Evolutionary conservation across 805 yeast species (phyloP).

Genomic region (Kluyveromyces dobzhanskii): DNA sequence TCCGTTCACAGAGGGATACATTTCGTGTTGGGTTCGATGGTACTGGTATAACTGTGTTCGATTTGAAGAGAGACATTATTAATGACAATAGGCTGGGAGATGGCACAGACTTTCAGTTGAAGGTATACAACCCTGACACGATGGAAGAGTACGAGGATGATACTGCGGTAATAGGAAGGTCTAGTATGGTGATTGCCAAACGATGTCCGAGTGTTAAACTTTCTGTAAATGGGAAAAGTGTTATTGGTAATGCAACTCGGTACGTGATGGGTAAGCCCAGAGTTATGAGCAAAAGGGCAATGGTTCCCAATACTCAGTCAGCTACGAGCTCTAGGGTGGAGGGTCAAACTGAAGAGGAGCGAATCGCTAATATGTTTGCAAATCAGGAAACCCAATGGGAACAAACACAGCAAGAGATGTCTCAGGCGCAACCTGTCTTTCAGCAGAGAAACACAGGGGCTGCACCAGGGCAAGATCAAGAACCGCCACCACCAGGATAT

Average conservation of each 20-base stretch:
- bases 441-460: constrained; percentile 33
- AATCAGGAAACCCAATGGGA: constrained; percentile 94
- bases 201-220: constrained; percentile 59
- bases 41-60: constrained; percentile 92
- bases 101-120: constrained; percentile 76
- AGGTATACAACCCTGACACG: constrained; percentile 63
- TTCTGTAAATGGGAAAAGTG: constrained; percentile 28
- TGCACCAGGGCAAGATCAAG: constrained; percentile 40
- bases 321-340: constrained; percentile 29
- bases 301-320: constrained; percentile 9
- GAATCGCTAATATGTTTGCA: constrained; percentile 83
- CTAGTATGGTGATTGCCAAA: constrained; percentile 72
- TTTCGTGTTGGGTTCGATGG: constrained; percentile 87
- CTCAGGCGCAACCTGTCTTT: constrained; percentile 73
- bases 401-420: constrained; percentile 84
- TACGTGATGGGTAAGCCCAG: constrained; percentile 69
- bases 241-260: constrained; percentile 52
- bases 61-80: constrained; percentile 84
- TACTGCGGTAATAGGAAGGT: constrained; percentile 82
- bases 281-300: constrained; percentile 30
- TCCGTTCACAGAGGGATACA: constrained; percentile 73
- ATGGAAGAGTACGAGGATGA: constrained; percentile 78
- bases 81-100: constrained; percentile 70
- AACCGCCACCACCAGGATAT: constrained; percentile 85
- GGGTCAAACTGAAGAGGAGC: constrained; percentile 69